Evolutionary conservation across 768 basidiomycete genomes (phyloP).

Genomic region (Filobasidium floriforme): DNA sequence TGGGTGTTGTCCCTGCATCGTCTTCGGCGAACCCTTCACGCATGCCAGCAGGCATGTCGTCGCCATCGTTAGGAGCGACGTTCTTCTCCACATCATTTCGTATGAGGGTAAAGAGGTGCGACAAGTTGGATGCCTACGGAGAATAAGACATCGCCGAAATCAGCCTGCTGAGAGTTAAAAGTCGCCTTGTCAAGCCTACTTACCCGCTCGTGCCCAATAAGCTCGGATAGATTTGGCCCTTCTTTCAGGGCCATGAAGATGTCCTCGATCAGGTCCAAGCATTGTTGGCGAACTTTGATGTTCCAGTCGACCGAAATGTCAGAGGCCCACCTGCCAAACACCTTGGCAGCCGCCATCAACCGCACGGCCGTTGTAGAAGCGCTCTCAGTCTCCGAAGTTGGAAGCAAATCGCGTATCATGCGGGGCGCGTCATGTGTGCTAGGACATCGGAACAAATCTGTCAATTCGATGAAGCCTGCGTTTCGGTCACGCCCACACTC

Average conservation of each 20-base stretch:
- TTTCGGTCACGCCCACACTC: conserved; percentile 31
- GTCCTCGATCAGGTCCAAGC: conserved; percentile 59
- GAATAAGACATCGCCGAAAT: background rate
- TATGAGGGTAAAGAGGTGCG: conserved; percentile 68
- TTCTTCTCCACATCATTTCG: conserved; percentile 57
- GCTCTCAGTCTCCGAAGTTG: conserved; percentile 14
- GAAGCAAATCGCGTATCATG: background rate
- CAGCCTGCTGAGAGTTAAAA: background rate
- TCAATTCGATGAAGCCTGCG: background rate
- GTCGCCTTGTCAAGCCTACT: conserved; percentile 4
- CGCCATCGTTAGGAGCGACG: conserved; percentile 44
- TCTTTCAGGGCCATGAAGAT: conserved; percentile 56
- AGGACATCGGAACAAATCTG: background rate
- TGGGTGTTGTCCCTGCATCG: conserved; percentile 46
- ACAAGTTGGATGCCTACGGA: conserved; percentile 67
- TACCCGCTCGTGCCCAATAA: conserved; percentile 90
- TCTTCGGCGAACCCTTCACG: conserved; percentile 19
- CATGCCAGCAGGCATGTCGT: conserved; percentile 13
- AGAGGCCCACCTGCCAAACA: conserved; percentile 77
- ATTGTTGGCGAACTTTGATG: conserved; percentile 59
- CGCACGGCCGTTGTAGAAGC: background rate
- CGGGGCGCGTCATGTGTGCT: background rate
- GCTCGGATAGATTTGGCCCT: conserved; percentile 59
- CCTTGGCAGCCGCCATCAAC: conserved; percentile 70
- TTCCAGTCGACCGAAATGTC: conserved; percentile 71